Conservation (phyloP, 1,284 basidiomycete genomes). For the Flammula alnicola region DNA sequence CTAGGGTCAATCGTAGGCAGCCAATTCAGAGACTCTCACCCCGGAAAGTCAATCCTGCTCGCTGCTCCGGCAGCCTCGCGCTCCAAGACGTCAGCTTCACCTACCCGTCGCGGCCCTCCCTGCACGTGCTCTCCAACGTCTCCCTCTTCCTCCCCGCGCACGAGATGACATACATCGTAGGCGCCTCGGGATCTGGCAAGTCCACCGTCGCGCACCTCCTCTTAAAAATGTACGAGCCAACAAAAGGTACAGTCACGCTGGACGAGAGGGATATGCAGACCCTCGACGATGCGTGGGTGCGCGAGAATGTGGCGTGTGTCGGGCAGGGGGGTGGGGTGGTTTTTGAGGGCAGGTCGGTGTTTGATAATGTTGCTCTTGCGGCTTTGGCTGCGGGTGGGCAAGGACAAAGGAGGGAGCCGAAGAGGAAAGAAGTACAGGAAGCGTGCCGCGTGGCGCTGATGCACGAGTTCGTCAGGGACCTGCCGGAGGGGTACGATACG, state of each 20-base stretch:
- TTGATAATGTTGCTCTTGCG: constrained; percentile 88
- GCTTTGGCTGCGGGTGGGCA: constrained; percentile 43
- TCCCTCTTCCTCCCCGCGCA: constrained; percentile 80
- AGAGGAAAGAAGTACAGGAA: constrained; percentile 63
- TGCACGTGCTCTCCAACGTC: constrained; percentile 65
- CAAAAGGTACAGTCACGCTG: constrained; percentile 67
- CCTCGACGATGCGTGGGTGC: constrained; percentile 79
- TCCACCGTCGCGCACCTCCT: constrained; percentile 87
- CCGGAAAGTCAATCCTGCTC: constrained; percentile 44
- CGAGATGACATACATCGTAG: constrained; percentile 94
- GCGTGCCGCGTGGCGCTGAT: constrained; percentile 89
- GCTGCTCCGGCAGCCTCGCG: constrained; percentile 78
- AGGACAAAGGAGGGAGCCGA: constrained; percentile 51
- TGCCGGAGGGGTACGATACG: constrained; percentile 92
- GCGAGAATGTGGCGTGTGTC: constrained; percentile 78
- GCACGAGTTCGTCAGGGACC: constrained; percentile 83
- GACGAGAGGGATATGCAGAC: constrained; percentile 83
- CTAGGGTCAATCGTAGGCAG: no score
- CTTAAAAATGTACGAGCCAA: constrained; percentile 73
- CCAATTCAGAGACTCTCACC: no score
- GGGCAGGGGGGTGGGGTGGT: constrained; percentile 65
- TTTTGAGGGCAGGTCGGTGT: constrained; percentile 78
- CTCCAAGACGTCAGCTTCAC: constrained; percentile 79
- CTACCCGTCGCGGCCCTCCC: constrained; percentile 82
- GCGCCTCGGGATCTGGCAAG: constrained; percentile 91